Evolutionary conservation across 768 basidiomycete genomes (phyloP).

Genomic region (Suillus decipiens): DNA sequence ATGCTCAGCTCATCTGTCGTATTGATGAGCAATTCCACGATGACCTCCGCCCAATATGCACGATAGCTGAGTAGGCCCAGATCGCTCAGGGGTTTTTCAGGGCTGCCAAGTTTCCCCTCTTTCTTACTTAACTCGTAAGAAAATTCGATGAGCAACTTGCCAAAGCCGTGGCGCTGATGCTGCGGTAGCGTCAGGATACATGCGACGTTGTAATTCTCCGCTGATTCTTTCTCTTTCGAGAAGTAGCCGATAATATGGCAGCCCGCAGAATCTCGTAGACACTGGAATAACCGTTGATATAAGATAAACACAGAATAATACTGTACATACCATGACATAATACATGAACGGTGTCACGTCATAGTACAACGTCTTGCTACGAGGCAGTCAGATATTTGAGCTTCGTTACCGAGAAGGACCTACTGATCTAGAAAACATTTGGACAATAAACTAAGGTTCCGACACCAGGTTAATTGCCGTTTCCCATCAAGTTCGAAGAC

Average conservation of each 20-base stretch:
- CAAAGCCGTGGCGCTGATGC: constrained; percentile 95
- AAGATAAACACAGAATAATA: constrained; percentile 9
- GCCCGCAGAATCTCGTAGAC: constrained; percentile 82
- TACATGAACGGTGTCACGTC: constrained; percentile 99
- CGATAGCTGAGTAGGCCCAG: constrained; percentile 90
- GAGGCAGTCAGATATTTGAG: constrained; percentile 6
- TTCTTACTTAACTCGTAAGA: constrained; percentile 97
- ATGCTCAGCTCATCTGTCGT: constrained; percentile 79
- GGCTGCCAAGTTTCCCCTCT: constrained; percentile 93
- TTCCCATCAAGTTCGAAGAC: constrained; percentile 99
- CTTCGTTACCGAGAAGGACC: constrained; percentile 35
- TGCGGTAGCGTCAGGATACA: constrained; percentile 99
- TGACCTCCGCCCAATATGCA: constrained; percentile 97
- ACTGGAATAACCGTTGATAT: constrained; percentile 42
- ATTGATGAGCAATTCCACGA: constrained; percentile 83
- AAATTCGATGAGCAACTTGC: constrained; percentile 95
- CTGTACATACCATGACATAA: constrained; percentile 86
- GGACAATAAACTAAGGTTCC: constrained; percentile 93
- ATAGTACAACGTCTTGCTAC: constrained; percentile 96
- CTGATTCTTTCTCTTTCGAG: constrained; percentile 98
- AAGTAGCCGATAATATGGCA: constrained; percentile 98
- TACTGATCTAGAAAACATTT: constrained; percentile 99
- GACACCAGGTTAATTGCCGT: constrained; percentile 93
- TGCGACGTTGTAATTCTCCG: constrained; percentile 98
- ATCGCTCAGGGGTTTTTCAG: constrained; percentile 97